Evolutionary conservation across 108 stramenopile species (phyloP).

Genomic region (Fragilariopsis cylindrus): DNA sequence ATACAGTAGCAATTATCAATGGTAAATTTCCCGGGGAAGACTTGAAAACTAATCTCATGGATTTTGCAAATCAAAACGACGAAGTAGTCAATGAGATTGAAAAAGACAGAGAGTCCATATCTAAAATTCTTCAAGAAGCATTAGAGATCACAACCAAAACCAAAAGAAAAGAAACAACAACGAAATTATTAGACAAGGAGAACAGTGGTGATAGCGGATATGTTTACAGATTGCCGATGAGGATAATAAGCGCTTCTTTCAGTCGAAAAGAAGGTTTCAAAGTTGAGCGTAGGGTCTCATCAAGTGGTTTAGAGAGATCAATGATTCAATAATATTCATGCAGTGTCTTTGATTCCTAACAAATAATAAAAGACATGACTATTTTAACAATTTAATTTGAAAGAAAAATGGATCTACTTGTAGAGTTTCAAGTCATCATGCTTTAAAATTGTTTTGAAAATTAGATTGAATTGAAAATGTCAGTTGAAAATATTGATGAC

Average conservation of each 20-base stretch:
- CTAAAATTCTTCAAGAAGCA: constrained; percentile 22
- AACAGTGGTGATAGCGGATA: neutral
- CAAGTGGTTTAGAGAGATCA: neutral
- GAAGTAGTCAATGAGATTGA: neutral
- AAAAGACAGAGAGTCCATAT: constrained; percentile 15
- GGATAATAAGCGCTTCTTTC: constrained; percentile 22
- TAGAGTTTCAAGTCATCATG: neutral
- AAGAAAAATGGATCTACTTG: neutral
- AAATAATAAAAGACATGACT: neutral
- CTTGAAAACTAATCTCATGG: constrained; percentile 3
- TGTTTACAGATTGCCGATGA: constrained; percentile 11
- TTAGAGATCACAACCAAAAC: neutral
- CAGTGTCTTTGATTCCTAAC: too few relatives aligned
- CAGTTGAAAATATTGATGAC: too few relatives aligned
- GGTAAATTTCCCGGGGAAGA: constrained; percentile 8
- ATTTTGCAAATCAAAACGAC: constrained; percentile 16
- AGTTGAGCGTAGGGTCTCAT: constrained; percentile 19
- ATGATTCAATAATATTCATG: too few relatives aligned
- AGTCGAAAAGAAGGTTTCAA: constrained; percentile 12
- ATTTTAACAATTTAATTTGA: neutral
- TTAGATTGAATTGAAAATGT: too few relatives aligned
- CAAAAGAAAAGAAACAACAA: neutral
- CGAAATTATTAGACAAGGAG: neutral
- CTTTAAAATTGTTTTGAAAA: neutral
- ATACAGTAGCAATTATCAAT: constrained; percentile 20